Base-by-base conservation (phyloP, 352 stramenopile genomes). In the Globisporangium mamillatum region DNA sequence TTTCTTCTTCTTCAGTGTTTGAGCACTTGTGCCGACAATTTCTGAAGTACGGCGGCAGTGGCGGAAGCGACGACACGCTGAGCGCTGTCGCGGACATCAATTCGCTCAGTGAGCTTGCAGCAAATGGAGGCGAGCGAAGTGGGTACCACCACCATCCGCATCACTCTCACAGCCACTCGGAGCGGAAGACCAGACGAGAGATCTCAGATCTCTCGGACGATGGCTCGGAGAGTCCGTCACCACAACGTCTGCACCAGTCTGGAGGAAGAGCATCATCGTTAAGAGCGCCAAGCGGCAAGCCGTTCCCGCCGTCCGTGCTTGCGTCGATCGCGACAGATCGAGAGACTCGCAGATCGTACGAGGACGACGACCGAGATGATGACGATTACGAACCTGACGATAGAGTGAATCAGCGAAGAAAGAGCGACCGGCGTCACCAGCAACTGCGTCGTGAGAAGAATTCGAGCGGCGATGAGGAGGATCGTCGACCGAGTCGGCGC, bases 51-150 rank as follows among this genome's bases (percentile, higher is more conserved):
- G 74, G 72, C 16, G 68, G 27, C 32, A 60, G 54, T 7, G 69
- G 80, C 4, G 70, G 73, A 25, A 61, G 61, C 20, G 78, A 84
- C 25, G 73, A 86, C 46, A 58, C 58, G 6, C 63, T 77, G 9
- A 69, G 78, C 25, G 80, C 81, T 36, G 80, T 88, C 27, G 72
- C 81, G 0, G 83, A 90, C 38, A 91, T 89, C 59, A 75, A 76
- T 3, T 80, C 79, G 34, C 67, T 89, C 22, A 91, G 80, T 24
- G 73, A 85, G 32, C 67, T 70, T 16, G 57, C 68, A 18, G 72
- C 46, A 62, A 46, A 41, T 32, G 60, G 41, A 18, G 76, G 1
- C 59, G 72, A 70, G 22, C 70, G 59, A 59, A 54, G 53, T 54
- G 60, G 54, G 9, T 14, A 46, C 12, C 46, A 50, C 3, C 25